Evolutionary conservation across 129 eudicot species (phyloP).

Genomic region (Silybum marianum): DNA sequence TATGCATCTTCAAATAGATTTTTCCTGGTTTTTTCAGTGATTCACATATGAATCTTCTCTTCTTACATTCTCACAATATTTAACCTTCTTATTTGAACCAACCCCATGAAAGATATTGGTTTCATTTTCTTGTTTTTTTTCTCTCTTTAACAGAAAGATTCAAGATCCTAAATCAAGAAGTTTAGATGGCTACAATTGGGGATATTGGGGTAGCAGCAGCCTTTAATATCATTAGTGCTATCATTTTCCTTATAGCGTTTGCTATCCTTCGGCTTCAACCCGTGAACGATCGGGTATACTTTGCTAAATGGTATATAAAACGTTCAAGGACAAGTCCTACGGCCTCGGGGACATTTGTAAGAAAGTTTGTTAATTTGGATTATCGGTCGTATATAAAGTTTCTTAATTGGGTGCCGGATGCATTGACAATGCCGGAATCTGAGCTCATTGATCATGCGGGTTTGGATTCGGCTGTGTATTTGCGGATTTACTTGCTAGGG

Average conservation of each 20-base stretch:
- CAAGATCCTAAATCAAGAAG: background rate
- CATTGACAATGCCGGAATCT: constrained; percentile 70
- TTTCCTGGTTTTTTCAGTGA: too few species aligned
- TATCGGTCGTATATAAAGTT: constrained; percentile 63
- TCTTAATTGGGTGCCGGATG: constrained; percentile 83
- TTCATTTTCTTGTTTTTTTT: background rate
- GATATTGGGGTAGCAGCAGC: constrained; percentile 82
- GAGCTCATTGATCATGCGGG: constrained; percentile 93
- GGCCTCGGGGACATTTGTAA: constrained; percentile 47
- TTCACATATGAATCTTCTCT: too few species aligned
- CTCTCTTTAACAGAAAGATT: constrained; percentile 16
- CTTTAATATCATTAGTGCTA: constrained; percentile 62
- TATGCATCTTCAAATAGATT: too few species aligned
- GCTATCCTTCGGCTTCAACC: constrained; percentile 82
- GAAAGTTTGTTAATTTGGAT: constrained; percentile 74
- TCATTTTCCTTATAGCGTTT: constrained; percentile 70
- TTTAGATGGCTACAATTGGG: constrained; percentile 70
- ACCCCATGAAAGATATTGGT: background rate
- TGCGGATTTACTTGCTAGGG: constrained; percentile 92
- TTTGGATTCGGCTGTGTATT: constrained; percentile 83
- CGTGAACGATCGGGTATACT: constrained; percentile 77
- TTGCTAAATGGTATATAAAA: constrained; percentile 85
- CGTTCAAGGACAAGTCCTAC: constrained; percentile 68
- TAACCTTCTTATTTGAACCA: too few species aligned
- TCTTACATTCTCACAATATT: too few species aligned